Conservation (phyloP, 805 yeast genomes). For the Ogataea ramenticola region DNA sequence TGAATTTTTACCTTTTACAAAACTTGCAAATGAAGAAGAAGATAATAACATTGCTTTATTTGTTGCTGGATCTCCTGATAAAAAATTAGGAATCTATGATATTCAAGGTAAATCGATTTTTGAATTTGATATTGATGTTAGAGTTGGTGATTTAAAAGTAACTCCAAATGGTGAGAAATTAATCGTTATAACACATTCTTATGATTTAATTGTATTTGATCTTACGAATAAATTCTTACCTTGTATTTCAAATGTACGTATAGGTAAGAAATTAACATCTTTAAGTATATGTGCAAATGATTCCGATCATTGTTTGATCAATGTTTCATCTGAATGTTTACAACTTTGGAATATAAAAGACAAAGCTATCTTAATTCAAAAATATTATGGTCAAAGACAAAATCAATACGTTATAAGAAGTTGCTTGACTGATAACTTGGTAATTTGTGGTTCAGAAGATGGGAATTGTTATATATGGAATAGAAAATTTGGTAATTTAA, state of each 20-base stretch:
- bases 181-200: slow-evolving; percentile 58
- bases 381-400: slow-evolving; percentile 68
- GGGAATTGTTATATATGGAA: slow-evolving; percentile 77
- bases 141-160: slow-evolving; percentile 65
- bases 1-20: slow-evolving; percentile 56
- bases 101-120: slow-evolving; percentile 19
- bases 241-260: slow-evolving; percentile 29
- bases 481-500: slow-evolving; percentile 56
- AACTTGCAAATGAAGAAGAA: slow-evolving; percentile 13
- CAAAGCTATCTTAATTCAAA: slow-evolving; percentile 40
- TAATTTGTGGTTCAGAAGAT: slow-evolving; percentile 81
- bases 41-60: slow-evolving; percentile 32
- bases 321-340: slow-evolving; percentile 65
- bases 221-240: slow-evolving; percentile 28
- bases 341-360: slow-evolving; percentile 76
- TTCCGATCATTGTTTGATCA: slow-evolving; percentile 46
- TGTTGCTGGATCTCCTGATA: slow-evolving; percentile 73
- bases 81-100: slow-evolving; percentile 46
- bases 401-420: slow-evolving; percentile 65
- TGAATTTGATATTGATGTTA: slow-evolving; percentile 22
- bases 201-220: slow-evolving; percentile 54
- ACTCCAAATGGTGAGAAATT: slow-evolving; percentile 56
- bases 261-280: slow-evolving; percentile 58
- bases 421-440: slow-evolving; percentile 64
- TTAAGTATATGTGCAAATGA: slow-evolving; percentile 51